Evolutionary conservation across 2,329 filamentous ascomycete genomes (phyloP).

Genomic region (Metarhizium brunneum): DNA sequence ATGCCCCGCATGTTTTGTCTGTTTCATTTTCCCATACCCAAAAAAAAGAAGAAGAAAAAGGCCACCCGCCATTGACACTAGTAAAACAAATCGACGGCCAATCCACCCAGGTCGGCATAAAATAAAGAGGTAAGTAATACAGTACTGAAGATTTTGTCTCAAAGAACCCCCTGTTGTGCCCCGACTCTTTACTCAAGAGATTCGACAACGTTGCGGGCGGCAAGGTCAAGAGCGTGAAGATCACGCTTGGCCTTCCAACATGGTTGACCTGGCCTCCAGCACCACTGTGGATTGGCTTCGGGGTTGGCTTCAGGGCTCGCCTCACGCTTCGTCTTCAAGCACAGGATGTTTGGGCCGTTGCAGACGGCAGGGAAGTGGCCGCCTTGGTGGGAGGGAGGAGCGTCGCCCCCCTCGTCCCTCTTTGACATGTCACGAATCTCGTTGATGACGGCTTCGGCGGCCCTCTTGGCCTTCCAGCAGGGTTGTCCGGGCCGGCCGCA

Average conservation of each 20-base stretch:
- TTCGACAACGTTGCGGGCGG: slow-evolving; percentile 18
- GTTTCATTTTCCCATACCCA: not conserved
- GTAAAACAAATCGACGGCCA: not conserved
- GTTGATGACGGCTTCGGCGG: slow-evolving; percentile 25
- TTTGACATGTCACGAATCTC: slow-evolving; percentile 13
- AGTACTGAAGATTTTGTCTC: not conserved
- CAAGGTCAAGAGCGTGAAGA: slow-evolving; percentile 16
- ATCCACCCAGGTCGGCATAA: not conserved
- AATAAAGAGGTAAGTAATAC: not conserved
- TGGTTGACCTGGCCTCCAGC: slow-evolving; percentile 20
- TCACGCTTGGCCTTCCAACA: slow-evolving; percentile 34
- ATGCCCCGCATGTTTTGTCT: not conserved
- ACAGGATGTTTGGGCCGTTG: slow-evolving; percentile 4
- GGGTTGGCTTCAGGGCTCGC: slow-evolving; percentile 17
- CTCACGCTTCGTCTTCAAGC: slow-evolving; percentile 6
- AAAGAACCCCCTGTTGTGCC: not conserved
- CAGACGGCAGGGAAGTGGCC: slow-evolving; percentile 17
- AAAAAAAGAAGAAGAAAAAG: not conserved
- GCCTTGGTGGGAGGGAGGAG: slow-evolving; percentile 8
- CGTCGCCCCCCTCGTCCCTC: slow-evolving; percentile 1
- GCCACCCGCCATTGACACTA: not conserved
- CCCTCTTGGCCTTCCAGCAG: slow-evolving; percentile 30
- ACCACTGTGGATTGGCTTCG: slow-evolving; percentile 10
- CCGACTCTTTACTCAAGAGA: slow-evolving; percentile 11
- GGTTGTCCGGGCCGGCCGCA: not conserved